Evolutionary conservation across 768 basidiomycete species (phyloP).

Genomic region (Nidularia sp.): DNA sequence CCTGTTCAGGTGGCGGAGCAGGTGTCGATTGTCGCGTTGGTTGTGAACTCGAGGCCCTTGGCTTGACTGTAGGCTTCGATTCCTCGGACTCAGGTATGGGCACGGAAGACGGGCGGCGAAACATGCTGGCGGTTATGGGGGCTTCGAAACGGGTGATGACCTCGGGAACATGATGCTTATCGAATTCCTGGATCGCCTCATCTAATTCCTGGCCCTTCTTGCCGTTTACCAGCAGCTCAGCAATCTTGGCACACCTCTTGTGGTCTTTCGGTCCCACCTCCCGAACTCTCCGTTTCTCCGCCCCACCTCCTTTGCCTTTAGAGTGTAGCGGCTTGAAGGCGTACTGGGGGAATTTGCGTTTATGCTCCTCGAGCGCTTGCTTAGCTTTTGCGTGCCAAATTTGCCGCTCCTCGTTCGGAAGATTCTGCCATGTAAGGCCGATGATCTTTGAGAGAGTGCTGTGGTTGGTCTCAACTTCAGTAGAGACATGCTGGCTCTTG

Average conservation of each 20-base stretch:
- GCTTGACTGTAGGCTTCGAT: slow-evolving; percentile 6
- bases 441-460: slow-evolving; percentile 82
- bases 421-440: slow-evolving; percentile 75
- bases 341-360: slow-evolving; percentile 71
- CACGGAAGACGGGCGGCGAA: slow-evolving; percentile 41
- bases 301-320: slow-evolving; percentile 30
- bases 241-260: slow-evolving; percentile 64
- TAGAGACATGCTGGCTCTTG: slow-evolving; percentile 70
- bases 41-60: slow-evolving; percentile 25
- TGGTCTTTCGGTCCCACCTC: slow-evolving; percentile 62
- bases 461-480: slow-evolving; percentile 75
- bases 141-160: slow-evolving; percentile 70
- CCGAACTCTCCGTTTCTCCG: slow-evolving; percentile 51
- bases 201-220: slow-evolving; percentile 55
- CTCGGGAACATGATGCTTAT: slow-evolving; percentile 48
- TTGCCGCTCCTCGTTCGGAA: slow-evolving; percentile 67
- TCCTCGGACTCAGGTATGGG: neutral
- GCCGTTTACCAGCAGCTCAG: slow-evolving; percentile 53
- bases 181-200: slow-evolving; percentile 51
- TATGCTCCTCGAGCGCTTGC: slow-evolving; percentile 68
- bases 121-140: slow-evolving; percentile 64
- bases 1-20: slow-evolving; percentile 7
- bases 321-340: slow-evolving; percentile 64
- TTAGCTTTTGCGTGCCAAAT: slow-evolving; percentile 73
- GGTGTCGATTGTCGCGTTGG: slow-evolving; percentile 4